These are phyloP conservation scores for Fagopyrum homotropicum DNA, from an alignment of 148 eudicot genomes.

Conservation along the genomic window DNA sequence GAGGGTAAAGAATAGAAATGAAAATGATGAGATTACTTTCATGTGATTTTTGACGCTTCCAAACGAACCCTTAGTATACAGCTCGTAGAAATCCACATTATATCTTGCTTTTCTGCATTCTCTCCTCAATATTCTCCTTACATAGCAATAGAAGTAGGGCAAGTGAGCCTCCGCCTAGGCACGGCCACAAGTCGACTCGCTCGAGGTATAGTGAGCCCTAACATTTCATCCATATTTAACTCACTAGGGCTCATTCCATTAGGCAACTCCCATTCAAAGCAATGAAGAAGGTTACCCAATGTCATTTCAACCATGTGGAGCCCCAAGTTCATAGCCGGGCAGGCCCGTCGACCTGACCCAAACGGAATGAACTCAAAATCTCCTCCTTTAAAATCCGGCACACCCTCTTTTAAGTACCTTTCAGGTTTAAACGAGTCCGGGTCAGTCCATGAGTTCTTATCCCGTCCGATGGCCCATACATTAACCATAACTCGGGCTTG, in stretches of 20 bases:
- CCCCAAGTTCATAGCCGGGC: slow-evolving; percentile 74
- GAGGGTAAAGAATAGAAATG: no score
- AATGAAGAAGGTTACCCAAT: slow-evolving; percentile 48
- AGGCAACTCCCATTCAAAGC: slow-evolving; percentile 55
- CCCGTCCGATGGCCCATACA: slow-evolving; percentile 47
- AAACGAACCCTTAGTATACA: no score
- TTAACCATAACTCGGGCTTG: slow-evolving; percentile 48
- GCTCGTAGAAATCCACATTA: no score
- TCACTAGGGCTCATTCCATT: slow-evolving; percentile 65
- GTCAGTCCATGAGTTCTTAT: slow-evolving; percentile 41
- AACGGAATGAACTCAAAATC: slow-evolving; percentile 60
- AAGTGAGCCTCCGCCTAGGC: slow-evolving; percentile 37
- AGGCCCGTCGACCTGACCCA: slow-evolving; percentile 70
- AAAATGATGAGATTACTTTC: no score
- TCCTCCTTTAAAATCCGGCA: slow-evolving; percentile 55
- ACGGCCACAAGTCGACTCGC: slow-evolving; percentile 53
- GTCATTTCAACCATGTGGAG: slow-evolving; percentile 55
- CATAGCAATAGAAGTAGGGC: no score
- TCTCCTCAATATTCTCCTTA: no score
- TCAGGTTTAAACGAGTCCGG: slow-evolving; percentile 41
- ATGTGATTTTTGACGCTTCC: no score
- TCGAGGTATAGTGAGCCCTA: slow-evolving; percentile 61
- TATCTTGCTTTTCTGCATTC: no score
- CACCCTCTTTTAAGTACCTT: slow-evolving; percentile 36
- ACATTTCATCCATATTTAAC: slow-evolving; percentile 42